Conservation (phyloP, 495 filamentous ascomycete species). For the Pseudevernia furfuracea region DNA sequence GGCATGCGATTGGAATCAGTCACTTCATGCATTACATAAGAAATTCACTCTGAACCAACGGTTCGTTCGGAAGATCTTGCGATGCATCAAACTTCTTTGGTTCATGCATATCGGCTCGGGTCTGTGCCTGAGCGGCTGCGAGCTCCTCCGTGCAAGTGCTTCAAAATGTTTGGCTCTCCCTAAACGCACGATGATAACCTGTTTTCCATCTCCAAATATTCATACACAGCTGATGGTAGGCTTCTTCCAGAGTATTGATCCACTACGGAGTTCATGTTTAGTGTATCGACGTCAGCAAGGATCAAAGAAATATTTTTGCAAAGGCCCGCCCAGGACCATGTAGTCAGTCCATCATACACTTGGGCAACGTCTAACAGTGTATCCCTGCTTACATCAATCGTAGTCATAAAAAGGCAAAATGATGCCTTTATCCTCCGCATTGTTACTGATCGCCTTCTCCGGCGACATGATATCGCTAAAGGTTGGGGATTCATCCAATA, state of each 20-base stretch:
- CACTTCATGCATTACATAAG: too few species aligned
- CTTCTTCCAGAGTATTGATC: neutral
- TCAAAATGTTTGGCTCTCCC: neutral
- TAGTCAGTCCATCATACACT: neutral
- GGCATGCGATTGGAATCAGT: too few species aligned
- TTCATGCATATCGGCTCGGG: neutral
- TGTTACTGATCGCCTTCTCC: conserved; percentile 1
- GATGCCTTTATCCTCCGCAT: conserved; percentile 27
- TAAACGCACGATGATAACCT: neutral
- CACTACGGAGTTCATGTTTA: neutral
- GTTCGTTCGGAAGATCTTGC: too few species aligned
- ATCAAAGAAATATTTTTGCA: neutral
- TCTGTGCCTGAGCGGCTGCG: neutral
- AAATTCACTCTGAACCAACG: too few species aligned
- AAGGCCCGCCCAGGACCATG: too few species aligned
- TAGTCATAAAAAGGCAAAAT: conserved; percentile 23
- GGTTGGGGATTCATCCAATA: neutral
- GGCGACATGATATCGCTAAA: too few species aligned
- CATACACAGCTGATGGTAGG: neutral
- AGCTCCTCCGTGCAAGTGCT: neutral
- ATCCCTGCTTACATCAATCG: neutral
- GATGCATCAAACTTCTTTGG: too few species aligned
- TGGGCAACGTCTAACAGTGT: neutral
- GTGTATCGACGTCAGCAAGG: neutral
- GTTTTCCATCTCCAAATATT: neutral